Conservation (phyloP, 257 asterid species). For the Solanum gracilifrons region DNA sequence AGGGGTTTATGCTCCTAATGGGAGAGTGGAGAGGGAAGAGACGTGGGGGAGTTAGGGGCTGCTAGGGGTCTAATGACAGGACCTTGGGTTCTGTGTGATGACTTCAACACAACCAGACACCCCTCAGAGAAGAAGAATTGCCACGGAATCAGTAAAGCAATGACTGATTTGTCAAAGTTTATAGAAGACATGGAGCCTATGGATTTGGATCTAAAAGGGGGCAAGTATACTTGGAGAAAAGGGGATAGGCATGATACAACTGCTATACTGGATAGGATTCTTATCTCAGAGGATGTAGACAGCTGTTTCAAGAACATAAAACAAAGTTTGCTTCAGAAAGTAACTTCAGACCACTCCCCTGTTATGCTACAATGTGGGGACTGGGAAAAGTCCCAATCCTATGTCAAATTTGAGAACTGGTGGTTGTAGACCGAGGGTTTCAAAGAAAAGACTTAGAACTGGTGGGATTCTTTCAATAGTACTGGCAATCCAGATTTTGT, state of each 20-base stretch:
- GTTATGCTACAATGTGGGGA: neutral
- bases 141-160: neutral
- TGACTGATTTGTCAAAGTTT: neutral
- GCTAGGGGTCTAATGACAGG: neutral
- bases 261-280: neutral
- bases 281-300: neutral
- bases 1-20: neutral
- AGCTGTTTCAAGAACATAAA: neutral
- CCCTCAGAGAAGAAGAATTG: neutral
- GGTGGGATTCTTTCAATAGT: neutral
- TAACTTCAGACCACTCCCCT: neutral
- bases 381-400: neutral
- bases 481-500: neutral
- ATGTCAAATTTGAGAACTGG: neutral
- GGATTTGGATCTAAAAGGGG: neutral
- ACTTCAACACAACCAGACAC: neutral
- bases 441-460: neutral
- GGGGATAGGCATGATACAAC: neutral
- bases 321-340: neutral
- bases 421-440: neutral
- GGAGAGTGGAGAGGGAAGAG: neutral
- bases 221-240: neutral
- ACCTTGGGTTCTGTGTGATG: neutral
- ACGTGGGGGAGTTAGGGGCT: neutral
- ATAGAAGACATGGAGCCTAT: neutral